Base-by-base conservation (phyloP, 2,329 filamentous ascomycete species). In the Aspergillus awamori region DNA sequence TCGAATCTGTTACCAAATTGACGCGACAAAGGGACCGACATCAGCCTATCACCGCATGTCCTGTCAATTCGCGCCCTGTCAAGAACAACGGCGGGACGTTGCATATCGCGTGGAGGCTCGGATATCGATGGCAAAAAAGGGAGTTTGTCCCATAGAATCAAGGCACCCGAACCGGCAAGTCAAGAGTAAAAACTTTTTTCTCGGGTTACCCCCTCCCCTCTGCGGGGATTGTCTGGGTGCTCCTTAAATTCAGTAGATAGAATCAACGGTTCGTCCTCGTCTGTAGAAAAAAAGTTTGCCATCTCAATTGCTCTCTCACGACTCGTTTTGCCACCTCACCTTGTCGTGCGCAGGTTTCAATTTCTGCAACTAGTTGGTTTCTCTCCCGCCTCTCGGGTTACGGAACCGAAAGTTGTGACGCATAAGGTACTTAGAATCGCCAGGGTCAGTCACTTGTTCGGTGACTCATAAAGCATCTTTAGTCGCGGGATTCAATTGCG, bases 71-170 rank as follows among this genome's bases (percentile, higher is more conserved):
- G 47, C 47, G 47, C 47, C 28, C 47, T 51, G 47, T 51, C 15
- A 33, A 10, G 28, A n/a, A 51, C 26, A 30, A 30, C 10, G 26
- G 45, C 45, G 45, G 45, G 22, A 26, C 22, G 11, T 49, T 24
- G 38, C 20, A 33, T 36, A 15, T 24, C 51, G 22, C 8, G 28
- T 59, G 17, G 33, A 41, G 41, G 53, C 26, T 61, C 53, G 55
- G 59, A 64, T 61, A 55, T 62, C 57, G 62, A 67, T 65, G 60
- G 60, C 58, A 54, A 64, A 57, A 48, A 30, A 13, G 10, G 33
- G 13, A 10, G 20, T 20, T 36, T 7, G 53, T 58, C 47, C 60
- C 60, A 55, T 28, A 58, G 52, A 47, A 54, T 36, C 33, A 33
- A 51, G 45, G 53, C 28, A 62, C 57, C 62, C 62, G 63, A 59